Evolutionary conservation across 169 alveolate species (phyloP).

Genomic region (Plasmodium ovale): DNA sequence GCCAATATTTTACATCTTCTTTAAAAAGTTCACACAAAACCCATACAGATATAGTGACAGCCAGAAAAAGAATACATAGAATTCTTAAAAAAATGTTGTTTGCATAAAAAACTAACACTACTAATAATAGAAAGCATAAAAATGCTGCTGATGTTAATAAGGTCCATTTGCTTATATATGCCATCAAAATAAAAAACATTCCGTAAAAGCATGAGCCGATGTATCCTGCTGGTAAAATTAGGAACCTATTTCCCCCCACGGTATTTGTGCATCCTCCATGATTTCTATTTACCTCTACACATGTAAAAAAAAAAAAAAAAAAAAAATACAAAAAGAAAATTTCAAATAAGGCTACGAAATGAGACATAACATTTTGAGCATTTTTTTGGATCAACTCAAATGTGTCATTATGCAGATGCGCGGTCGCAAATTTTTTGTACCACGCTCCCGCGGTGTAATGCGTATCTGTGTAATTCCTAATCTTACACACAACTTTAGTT

Average conservation of each 20-base stretch:
- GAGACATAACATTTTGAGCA: too few relatives aligned
- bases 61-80: constrained; percentile 77
- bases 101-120: constrained; percentile 79
- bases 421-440: not conserved
- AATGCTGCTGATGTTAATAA: constrained; percentile 77
- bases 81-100: constrained; percentile 77
- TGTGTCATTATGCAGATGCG: too few relatives aligned
- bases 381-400: too few relatives aligned
- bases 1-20: constrained; percentile 78
- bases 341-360: constrained; percentile 1
- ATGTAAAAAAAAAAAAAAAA: not conserved
- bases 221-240: constrained; percentile 85
- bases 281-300: constrained; percentile 81
- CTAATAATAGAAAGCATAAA: constrained; percentile 78
- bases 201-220: constrained; percentile 85
- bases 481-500: not conserved
- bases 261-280: constrained; percentile 84
- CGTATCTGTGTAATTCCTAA: too few relatives aligned
- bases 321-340: not conserved
- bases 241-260: constrained; percentile 77
- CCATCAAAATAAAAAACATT: constrained; percentile 79
- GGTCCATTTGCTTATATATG: constrained; percentile 80
- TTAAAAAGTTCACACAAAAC: constrained; percentile 68
- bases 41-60: constrained; percentile 74
- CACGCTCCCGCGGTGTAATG: not conserved